Conservation (phyloP, 148 eudicot genomes). For the Dysphania ambrosioides region DNA sequence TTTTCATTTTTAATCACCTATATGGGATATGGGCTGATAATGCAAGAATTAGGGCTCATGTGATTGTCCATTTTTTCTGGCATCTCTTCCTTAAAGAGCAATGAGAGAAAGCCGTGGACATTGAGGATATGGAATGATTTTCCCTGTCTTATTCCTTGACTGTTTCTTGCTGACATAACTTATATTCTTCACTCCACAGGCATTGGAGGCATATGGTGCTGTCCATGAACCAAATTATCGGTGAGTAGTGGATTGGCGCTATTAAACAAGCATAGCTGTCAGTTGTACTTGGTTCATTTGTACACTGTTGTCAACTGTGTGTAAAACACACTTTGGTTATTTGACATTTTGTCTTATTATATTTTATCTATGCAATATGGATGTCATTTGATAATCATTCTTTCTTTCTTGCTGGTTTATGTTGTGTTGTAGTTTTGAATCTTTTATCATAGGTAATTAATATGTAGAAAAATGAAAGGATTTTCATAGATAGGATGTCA, state of each 20-base stretch:
- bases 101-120: constrained; percentile 86
- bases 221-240: constrained; percentile 85
- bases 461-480: not conserved
- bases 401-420: not conserved
- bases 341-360: not conserved
- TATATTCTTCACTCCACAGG: constrained; percentile 99
- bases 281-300: not conserved
- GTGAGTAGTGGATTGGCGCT: constrained; percentile 51
- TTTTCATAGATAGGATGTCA: not conserved
- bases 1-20: constrained; percentile 94
- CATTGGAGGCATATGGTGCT: constrained; percentile 93
- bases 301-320: not conserved
- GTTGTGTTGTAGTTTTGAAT: too few species aligned
- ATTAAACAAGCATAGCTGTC: not conserved
- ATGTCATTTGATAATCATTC: too few species aligned
- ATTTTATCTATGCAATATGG: not conserved
- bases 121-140: constrained; percentile 94
- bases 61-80: constrained; percentile 72
- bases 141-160: constrained; percentile 72
- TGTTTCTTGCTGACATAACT: constrained; percentile 86
- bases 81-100: constrained; percentile 77
- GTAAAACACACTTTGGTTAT: not conserved
- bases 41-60: constrained; percentile 85
- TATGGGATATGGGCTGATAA: constrained; percentile 91
- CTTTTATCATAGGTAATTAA: not conserved